These are phyloP conservation scores for Russula sp. DNA, from an alignment of 768 basidiomycete genomes.

Conservation along the genomic window DNA sequence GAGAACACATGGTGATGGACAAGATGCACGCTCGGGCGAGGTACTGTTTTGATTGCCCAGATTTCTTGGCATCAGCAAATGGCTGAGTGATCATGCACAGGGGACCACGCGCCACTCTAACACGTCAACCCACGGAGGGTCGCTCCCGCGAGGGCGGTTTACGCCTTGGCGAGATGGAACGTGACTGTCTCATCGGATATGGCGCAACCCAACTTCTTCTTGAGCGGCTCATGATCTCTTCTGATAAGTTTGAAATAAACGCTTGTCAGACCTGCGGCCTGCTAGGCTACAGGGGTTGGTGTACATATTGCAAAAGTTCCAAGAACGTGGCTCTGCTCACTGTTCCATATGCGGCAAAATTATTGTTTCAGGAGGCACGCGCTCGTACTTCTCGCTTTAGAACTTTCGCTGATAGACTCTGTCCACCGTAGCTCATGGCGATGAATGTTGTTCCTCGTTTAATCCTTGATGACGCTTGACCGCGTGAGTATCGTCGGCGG, in stretches of 20 bases:
- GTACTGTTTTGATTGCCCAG: conserved; percentile 39
- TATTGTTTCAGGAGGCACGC: conserved; percentile 84
- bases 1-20: conserved; percentile 99
- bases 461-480: conserved; percentile 74
- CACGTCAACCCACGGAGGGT: conserved; percentile 97
- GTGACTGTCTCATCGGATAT: conserved; percentile 96
- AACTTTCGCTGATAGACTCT: conserved; percentile 12
- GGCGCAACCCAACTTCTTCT: conserved; percentile 97
- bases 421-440: conserved; percentile 71
- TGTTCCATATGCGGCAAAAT: conserved; percentile 94
- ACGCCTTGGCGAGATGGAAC: conserved; percentile 98
- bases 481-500: background rate
- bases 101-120: conserved; percentile 93
- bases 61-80: background rate
- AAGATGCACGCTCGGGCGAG: conserved; percentile 99
- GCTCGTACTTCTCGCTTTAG: conserved; percentile 6
- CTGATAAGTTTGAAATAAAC: conserved; percentile 96
- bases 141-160: conserved; percentile 96
- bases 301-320: conserved; percentile 96
- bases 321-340: conserved; percentile 95
- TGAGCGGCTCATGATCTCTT: conserved; percentile 98
- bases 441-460: conserved; percentile 95
- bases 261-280: conserved; percentile 93
- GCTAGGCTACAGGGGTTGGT: conserved; percentile 95
- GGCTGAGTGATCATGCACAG: conserved; percentile 40